Evolutionary conservation across 176 grass and related monocot genomes (phyloP), one percentile per base, ranked within the genome.

Genomic region (Musa acuminata): DNA sequence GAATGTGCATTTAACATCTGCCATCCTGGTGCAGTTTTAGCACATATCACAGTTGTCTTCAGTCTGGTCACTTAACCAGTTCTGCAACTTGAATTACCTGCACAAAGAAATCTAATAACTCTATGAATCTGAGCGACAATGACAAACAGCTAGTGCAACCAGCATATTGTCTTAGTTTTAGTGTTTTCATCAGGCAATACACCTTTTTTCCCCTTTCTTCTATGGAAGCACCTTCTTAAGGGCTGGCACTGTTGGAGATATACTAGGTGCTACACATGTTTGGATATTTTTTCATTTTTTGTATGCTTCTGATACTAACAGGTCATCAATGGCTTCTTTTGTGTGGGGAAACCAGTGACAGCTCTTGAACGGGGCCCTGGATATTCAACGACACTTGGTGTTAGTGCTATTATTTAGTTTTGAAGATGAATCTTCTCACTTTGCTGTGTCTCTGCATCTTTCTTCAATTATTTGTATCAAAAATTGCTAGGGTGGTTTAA

Each of bases 271-370:
- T 11, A 64, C 23, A 14, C 59, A 23, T 50, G 27, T 52, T 64
- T 22, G 19, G 19, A 62, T 60, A 13, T 63, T 64, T 51, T 13
- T 49, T 76, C 17, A 62, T 11, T 22, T 50, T 49, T 19, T 67
- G 51, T 72, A 4, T 60, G 49, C 2, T 69, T 53, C 35, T 83
- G 60, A 55, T n/a, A 69, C 55, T 75, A 73, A 78, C 77, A 98
- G 94, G 90, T 98, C 51, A 86, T 93, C 49, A 98, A 98, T 82
- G 94, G 94, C 49, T 93, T 91, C 84, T 98, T 98, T 75, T 85
- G 77, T 64, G 71, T 87, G 48, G 86, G 90, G 82, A 83, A 65
- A 62, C 86, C 84, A 20, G 78, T 98, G 22, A 73, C 25, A 55
- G 75, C 84, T 69, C 90, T 90, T 29, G 87, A 86, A 62, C 67